Evolutionary conservation across 202 grass and related monocot genomes (phyloP).

Genomic region (Schoenoplectus tabernaemontani): DNA sequence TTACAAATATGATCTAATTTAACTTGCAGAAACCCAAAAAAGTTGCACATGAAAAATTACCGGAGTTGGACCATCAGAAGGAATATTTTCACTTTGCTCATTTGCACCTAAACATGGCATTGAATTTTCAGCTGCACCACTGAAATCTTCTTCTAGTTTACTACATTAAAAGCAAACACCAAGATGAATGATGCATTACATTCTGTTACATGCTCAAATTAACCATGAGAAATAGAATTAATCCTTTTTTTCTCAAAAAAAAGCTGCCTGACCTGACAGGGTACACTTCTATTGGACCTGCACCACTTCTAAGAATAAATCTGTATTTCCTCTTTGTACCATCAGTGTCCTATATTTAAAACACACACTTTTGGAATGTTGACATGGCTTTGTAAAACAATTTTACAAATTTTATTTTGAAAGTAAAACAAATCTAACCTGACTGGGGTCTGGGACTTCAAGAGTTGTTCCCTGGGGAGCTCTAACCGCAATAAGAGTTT

Average conservation of each 20-base stretch:
- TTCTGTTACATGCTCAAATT: conserved; percentile 21
- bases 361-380: conserved; percentile 2
- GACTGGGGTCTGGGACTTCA: conserved; percentile 83
- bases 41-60: conserved; percentile 3
- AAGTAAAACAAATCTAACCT: conserved; percentile 40
- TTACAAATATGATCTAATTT: neutral
- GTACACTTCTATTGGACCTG: conserved; percentile 83
- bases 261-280: conserved; percentile 52
- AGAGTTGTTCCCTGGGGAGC: conserved; percentile 91
- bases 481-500: conserved; percentile 84
- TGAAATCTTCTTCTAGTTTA: conserved; percentile 66
- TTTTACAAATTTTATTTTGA: conserved; percentile 2
- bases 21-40: neutral
- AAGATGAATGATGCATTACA: conserved; percentile 6
- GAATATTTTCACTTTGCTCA: neutral
- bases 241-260: neutral
- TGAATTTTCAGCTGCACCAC: conserved; percentile 19
- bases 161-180: conserved; percentile 14
- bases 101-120: neutral
- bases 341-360: conserved; percentile 45
- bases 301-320: conserved; percentile 83
- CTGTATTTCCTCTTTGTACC: conserved; percentile 77
- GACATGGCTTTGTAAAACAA: neutral
- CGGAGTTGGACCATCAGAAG: neutral
- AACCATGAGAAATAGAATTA: conserved; percentile 4